A percentile compares a stretch with the other conserved stretches of the same genome.
Conservation (phyloP, 1,284 basidiomycete genomes). For the Termitomyces sp. region DNA sequence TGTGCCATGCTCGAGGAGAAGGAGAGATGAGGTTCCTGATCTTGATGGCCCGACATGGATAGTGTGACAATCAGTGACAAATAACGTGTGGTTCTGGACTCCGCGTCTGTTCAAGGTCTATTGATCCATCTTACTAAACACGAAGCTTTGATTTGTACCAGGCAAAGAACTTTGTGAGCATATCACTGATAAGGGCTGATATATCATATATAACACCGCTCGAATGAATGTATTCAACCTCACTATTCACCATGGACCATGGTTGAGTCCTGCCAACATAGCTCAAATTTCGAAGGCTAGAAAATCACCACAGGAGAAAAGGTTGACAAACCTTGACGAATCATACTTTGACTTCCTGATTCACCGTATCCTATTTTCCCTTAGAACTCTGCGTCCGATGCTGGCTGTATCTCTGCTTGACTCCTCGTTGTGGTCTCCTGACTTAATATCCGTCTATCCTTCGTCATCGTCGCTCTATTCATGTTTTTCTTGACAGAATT, state of each 20-base stretch:
- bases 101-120: too few relatives aligned
- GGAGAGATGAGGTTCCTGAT: neutral
- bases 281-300: neutral
- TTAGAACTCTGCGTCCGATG: neutral
- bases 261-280: too few relatives aligned
- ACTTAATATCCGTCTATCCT: neutral
- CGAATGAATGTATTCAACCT: too few relatives aligned
- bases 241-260: neutral
- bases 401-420: neutral
- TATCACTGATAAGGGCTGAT: neutral
- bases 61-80: neutral
- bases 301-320: neutral
- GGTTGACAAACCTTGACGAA: neutral
- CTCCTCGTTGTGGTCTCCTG: neutral
- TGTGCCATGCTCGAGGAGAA: slow-evolving; percentile 47
- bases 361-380: neutral
- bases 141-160: neutral
- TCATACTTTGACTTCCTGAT: neutral
- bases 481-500: neutral
- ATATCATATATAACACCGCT: neutral
- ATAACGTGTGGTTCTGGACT: neutral
- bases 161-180: neutral
- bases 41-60: too few relatives aligned
- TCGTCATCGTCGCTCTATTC: too few relatives aligned
- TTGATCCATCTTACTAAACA: neutral